Evolutionary conservation across 1,284 basidiomycete species (phyloP), one percentile per base, ranked within the genome.

Genomic region (Pisolithus thermaeus): DNA sequence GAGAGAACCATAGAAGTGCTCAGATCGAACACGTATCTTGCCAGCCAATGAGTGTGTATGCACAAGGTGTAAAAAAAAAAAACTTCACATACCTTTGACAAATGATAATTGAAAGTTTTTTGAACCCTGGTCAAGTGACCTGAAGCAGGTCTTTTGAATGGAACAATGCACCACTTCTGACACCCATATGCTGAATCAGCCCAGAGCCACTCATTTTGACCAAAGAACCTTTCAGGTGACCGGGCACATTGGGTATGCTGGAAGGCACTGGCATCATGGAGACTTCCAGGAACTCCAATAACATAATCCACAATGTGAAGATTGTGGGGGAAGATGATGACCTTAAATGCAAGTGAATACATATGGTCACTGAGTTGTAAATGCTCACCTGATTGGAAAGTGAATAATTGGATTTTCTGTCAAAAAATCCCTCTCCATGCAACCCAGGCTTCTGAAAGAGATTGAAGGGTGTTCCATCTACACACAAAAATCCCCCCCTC

Each of bases 311-410:
- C 39, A 18, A 40, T 22, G n/a, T 8, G 8, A 40, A 40, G 39
- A 20, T 40, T 40, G 22, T 40, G n/a, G 18, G 39, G n/a, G 18
- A 40, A 27, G 22, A 20, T 37, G 27, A 37, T 8, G 7, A 36
- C 14, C 32, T 44, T 25, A 20, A n/a, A 23, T 27, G 36, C 16
- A 28, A 7, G 11, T 47, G 35, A 20, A 36, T 27, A 2, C 12
- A 18, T 30, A 11, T 30, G 28, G 14, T 8, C 28, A 30, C 6
- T 2, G 16, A 25, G 47, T 37, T 47, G n/a, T 44, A 49, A 30
- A 27, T 11, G 11, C 22, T 4, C 49, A 55, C 53, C 37, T 58
- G 56, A 46, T 48, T 51, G 3, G 49, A 55, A 2, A 58, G 30
- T 18, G 46, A 58, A 32, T 44, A 58, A 2, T n/a, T 18, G 1